Base-by-base conservation (phyloP, 306 rosid genomes). In the Lablab purpureus region DNA sequence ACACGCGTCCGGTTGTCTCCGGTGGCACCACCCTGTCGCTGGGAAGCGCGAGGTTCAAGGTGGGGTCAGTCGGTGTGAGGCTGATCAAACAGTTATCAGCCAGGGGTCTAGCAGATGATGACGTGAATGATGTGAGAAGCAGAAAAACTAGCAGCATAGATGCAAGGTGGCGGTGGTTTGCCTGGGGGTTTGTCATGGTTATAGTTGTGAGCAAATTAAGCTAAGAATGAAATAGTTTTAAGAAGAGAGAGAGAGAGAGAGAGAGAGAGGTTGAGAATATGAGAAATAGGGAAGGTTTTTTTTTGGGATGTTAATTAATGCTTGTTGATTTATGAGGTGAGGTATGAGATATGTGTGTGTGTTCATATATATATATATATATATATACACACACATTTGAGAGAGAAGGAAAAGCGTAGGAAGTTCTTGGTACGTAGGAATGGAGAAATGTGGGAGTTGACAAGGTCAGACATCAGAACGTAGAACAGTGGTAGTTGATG, bases 31-130 rank as follows among this genome's bases (percentile, higher is more conserved):
- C 49, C 47, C 11, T 10, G 21, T 79, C 75, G 21, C 36, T 68
- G 5, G 83, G 87, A 75, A 87, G 89, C 14, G 10, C 84, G 7
- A 86, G 81, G 69, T 73, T 81, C 8, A 79, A 50, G 32, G 50
- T 28, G 15, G 70, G 76, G 3, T 68, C 70, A 14, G 46, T 15
- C 1, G 52, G 73, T 21, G 55, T 18, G 6, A 67, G 17, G 67
- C 19, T 74, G 68, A n/a, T n/a, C n/a, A 30, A 22, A 58, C 19
- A 52, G 22, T 17, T 49, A 52, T 30, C 41, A 70, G 40, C 68
- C 34, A 84, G 67, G 18, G 60, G 83, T 82, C 93, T 85, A 14
- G 88, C 67, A 0, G 82, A 51, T 1, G 82, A n/a, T 7, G 72
- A 37, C 2, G 47, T 21, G 3, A 81, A 17, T 2, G 74, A 45